phyloP scores from a whole-genome alignment of 345 rosid genomes.

The Adansonia digitata region DNA sequence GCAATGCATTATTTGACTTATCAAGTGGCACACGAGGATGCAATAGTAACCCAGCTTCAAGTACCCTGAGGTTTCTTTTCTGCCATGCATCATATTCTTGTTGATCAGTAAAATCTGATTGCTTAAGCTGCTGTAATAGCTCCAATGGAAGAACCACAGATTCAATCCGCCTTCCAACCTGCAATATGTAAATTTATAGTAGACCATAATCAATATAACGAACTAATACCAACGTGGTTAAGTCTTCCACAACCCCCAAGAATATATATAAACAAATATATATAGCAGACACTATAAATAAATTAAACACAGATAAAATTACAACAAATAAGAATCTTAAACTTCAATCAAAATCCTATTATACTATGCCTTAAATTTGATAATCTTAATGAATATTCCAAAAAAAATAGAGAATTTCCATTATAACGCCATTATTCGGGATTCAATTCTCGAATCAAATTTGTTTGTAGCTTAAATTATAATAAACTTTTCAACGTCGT shows the following conservation, averaged over 20 bases:
- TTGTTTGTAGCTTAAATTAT: neutral
- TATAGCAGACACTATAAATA: too few species aligned
- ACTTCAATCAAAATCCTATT: neutral
- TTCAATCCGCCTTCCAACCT: slow-evolving; percentile 91
- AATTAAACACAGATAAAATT: neutral
- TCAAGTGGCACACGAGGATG: slow-evolving; percentile 84
- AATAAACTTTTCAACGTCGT: neutral
- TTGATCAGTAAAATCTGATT: slow-evolving; percentile 76
- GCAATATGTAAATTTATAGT: neutral
- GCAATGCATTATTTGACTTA: slow-evolving; percentile 49
- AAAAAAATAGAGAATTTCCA: too few species aligned
- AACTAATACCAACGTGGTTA: neutral
- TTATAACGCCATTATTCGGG: neutral
- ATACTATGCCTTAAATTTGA: neutral
- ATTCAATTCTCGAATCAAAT: neutral
- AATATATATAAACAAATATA: neutral
- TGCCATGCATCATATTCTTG: slow-evolving; percentile 86
- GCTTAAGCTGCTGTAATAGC: slow-evolving; percentile 81
- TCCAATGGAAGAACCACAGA: slow-evolving; percentile 81
- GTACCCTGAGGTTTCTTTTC: slow-evolving; percentile 73
- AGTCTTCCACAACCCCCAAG: neutral
- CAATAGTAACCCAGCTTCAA: slow-evolving; percentile 80
- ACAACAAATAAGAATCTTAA: neutral
- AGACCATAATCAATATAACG: neutral
- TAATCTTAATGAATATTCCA: neutral